A percentile compares a stretch with the other conserved stretches of the same genome.
phyloP scores from a whole-genome alignment of 768 basidiomycete genomes.

The Lentinula raphanica region DNA sequence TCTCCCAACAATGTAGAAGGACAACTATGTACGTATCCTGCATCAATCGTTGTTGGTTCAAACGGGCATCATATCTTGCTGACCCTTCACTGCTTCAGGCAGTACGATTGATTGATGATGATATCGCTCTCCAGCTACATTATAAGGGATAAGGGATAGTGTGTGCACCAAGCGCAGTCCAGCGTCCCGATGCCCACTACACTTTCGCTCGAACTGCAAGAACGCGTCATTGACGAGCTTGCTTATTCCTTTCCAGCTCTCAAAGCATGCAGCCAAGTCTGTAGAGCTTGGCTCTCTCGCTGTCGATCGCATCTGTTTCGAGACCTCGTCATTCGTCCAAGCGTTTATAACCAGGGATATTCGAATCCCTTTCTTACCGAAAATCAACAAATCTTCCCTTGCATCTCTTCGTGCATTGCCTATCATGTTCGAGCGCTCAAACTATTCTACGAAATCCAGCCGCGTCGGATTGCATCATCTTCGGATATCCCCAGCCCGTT shows the following conservation, averaged over 20 bases:
- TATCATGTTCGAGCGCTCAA: neutral
- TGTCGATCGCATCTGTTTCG: neutral
- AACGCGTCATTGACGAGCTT: conserved; percentile 1
- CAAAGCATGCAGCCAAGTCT: neutral
- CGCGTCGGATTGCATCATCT: neutral
- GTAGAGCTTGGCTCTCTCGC: neutral
- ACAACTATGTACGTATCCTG: no score
- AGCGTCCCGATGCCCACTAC: neutral
- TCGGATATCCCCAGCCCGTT: neutral
- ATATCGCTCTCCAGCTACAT: neutral
- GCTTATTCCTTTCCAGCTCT: neutral
- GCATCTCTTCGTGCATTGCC: neutral
- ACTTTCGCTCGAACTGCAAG: conserved; percentile 2
- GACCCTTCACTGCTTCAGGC: no score
- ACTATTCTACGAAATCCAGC: neutral
- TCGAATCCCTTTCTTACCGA: neutral
- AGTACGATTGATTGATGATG: neutral
- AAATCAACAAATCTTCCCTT: neutral
- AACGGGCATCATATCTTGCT: no score
- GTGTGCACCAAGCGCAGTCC: neutral
- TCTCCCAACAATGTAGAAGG: no score
- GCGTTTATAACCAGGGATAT: neutral
- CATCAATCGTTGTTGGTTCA: no score
- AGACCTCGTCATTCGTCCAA: neutral
- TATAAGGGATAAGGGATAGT: no score